Evolutionary conservation across 257 asterid species (phyloP).

Genomic region (Fraxinus quadrangulata): DNA sequence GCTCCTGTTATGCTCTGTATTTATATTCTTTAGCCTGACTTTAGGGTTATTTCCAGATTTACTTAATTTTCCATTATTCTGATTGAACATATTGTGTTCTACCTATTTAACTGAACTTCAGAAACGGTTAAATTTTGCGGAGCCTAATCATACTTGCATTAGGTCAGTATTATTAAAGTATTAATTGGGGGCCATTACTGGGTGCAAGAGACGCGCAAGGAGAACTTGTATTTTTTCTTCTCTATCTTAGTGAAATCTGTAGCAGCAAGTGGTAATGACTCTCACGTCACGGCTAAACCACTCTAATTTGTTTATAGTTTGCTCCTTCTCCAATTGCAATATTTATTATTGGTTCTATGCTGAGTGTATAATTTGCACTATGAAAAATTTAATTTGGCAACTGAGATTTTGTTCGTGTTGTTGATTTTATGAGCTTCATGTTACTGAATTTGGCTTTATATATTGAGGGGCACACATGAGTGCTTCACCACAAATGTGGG

Average conservation of each 20-base stretch:
- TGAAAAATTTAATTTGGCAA: not conserved
- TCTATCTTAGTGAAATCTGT: too few species aligned
- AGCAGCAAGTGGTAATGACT: not conserved
- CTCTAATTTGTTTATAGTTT: too few species aligned
- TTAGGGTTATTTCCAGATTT: not conserved
- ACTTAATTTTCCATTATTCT: not conserved
- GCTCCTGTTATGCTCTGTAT: not conserved
- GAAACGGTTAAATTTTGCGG: not conserved
- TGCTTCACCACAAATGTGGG: conserved; percentile 90
- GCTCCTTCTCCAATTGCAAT: not conserved
- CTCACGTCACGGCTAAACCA: not conserved
- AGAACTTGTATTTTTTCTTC: not conserved
- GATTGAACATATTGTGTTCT: not conserved
- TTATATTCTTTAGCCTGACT: not conserved
- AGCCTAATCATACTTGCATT: not conserved
- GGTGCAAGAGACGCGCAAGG: not conserved
- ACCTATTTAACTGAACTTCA: not conserved
- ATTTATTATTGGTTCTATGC: not conserved
- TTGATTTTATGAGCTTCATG: not conserved
- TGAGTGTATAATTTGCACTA: too few species aligned
- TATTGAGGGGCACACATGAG: conserved; percentile 78
- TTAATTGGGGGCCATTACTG: not conserved
- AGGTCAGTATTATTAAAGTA: not conserved
- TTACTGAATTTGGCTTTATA: not conserved
- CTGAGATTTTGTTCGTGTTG: not conserved